Base-by-base conservation (phyloP, 2,329 filamentous ascomycete species). In the Dactylellina leptospora region DNA sequence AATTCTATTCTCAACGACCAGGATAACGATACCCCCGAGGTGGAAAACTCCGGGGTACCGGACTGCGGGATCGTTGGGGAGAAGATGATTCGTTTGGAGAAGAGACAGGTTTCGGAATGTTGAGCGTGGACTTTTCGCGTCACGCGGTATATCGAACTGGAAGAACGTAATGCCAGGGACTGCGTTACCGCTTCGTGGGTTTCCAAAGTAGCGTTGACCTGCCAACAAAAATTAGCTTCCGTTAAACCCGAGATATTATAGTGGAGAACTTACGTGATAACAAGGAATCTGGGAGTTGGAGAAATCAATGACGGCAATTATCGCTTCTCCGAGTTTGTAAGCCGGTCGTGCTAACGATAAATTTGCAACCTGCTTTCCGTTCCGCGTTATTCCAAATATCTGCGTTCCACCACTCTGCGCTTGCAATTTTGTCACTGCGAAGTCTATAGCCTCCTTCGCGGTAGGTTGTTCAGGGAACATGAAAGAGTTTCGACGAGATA, bases 1-100 rank as follows among this genome's bases (percentile, higher is more conserved):
- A 99, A 99, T 80, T 97, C 93, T 66, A 99, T 87, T 0, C 91
- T 84, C 30, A 99, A 83, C 79, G 90, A 90, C 95, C 95, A 99
- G 75, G 92, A 90, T 23, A 97, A 82, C 74, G 86, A 90, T 2
- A 99, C 86, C 1, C 93, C 93, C 73, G 88, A 96, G 0, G 95
- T 99, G 48, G 96, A 85, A 75, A 99, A 96, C 74, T 95, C 92
- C 0, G 95, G 95, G 0, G 93, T 96, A 0, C 91, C 92, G 11
- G 84, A 85, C 16, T 90, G 85, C 0, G 95, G 95, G 51, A 99
- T 92, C 0, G 91, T 90, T 0, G 92, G 90, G 6, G 84, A 88
- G 77, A 97, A 97, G 4, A 90, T 87, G 20, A 93, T 84, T 53
- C 92, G 85, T 5, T 90, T 85, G 1, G 92, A 87, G 78, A 90